Percentiles rank a stretch among this genome's conserved stretches.
These are phyloP conservation scores for Chaetothyriales sp. DNA, from an alignment of 2,329 filamentous ascomycete genomes.

Conservation along the genomic window DNA sequence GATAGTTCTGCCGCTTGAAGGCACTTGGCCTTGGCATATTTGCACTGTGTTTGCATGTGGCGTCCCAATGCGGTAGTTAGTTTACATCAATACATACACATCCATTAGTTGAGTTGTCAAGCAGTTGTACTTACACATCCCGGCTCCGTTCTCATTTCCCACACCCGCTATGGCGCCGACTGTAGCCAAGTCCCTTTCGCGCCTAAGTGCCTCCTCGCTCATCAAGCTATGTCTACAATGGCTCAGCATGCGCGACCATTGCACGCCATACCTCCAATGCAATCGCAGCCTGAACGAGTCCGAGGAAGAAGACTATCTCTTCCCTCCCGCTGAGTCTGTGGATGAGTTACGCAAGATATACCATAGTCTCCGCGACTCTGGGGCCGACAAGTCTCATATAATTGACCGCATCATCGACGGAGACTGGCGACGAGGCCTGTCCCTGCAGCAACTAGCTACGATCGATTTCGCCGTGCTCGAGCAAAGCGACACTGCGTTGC, in stretches of 20 bases:
- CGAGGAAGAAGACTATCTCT: slow-evolving; percentile 49
- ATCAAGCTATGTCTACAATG: slow-evolving; percentile 60
- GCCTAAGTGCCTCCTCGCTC: slow-evolving; percentile 56
- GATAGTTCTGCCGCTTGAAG: too few species aligned
- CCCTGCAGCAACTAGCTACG: slow-evolving; percentile 40
- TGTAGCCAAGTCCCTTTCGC: slow-evolving; percentile 50
- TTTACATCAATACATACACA: background rate
- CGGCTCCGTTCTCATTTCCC: background rate
- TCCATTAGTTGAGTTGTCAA: background rate
- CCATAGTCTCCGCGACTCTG: background rate
- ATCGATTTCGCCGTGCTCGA: slow-evolving; percentile 39
- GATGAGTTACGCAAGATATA: slow-evolving; percentile 54
- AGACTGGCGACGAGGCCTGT: slow-evolving; percentile 41
- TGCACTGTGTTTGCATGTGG: background rate
- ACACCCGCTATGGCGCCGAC: slow-evolving; percentile 36
- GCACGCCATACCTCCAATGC: slow-evolving; percentile 42
- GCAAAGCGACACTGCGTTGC: slow-evolving; percentile 35
- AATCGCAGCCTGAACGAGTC: slow-evolving; percentile 37
- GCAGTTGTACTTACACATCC: background rate
- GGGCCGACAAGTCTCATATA: slow-evolving; percentile 32
- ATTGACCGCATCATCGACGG: slow-evolving; percentile 42
- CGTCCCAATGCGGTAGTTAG: too few species aligned
- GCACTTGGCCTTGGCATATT: too few species aligned
- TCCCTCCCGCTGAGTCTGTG: slow-evolving; percentile 50
- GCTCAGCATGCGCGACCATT: slow-evolving; percentile 50